phyloP scores from a whole-genome alignment of 2,329 filamentous ascomycete genomes.

The Pseudogymnoascus sp. region DNA sequence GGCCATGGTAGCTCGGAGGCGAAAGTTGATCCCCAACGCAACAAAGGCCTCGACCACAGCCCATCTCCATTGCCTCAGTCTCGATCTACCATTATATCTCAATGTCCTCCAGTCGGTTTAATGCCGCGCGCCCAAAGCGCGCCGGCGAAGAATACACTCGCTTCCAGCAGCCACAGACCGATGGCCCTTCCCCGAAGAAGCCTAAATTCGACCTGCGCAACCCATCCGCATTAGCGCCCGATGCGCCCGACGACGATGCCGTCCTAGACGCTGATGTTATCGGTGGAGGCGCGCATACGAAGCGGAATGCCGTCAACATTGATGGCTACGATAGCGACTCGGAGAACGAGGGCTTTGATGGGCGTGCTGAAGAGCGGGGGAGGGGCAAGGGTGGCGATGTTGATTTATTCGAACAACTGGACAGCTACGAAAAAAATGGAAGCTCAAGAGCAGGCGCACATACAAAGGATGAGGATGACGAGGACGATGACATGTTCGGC shows the following conservation, averaged over 20 bases:
- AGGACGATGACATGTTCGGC: slow-evolving; percentile 81
- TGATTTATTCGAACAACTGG: slow-evolving; percentile 42
- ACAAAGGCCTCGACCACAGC: not conserved
- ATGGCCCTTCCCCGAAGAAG: slow-evolving; percentile 54
- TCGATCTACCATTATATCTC: not conserved
- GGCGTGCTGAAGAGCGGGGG: slow-evolving; percentile 54
- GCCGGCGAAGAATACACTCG: slow-evolving; percentile 74
- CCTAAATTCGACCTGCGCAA: slow-evolving; percentile 92
- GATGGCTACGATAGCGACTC: slow-evolving; percentile 97
- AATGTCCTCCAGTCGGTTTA: slow-evolving; percentile 48
- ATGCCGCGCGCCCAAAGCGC: slow-evolving; percentile 71
- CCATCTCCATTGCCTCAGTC: not conserved
- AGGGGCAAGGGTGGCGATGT: slow-evolving; percentile 38
- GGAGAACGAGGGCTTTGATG: slow-evolving; percentile 79
- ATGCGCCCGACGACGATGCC: slow-evolving; percentile 65
- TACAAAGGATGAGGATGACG: slow-evolving; percentile 41
- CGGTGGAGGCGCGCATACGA: slow-evolving; percentile 63
- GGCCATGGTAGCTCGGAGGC: not conserved
- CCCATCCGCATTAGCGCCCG: slow-evolving; percentile 80
- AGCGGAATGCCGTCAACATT: slow-evolving; percentile 89
- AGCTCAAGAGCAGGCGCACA: slow-evolving; percentile 24
- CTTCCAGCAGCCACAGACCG: slow-evolving; percentile 55
- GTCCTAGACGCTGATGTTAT: slow-evolving; percentile 90
- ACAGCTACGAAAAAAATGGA: slow-evolving; percentile 43
- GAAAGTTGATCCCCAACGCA: not conserved